phyloP scores from a whole-genome alignment of 352 stramenopile genomes.

The Phytophthora gonapodyides region DNA sequence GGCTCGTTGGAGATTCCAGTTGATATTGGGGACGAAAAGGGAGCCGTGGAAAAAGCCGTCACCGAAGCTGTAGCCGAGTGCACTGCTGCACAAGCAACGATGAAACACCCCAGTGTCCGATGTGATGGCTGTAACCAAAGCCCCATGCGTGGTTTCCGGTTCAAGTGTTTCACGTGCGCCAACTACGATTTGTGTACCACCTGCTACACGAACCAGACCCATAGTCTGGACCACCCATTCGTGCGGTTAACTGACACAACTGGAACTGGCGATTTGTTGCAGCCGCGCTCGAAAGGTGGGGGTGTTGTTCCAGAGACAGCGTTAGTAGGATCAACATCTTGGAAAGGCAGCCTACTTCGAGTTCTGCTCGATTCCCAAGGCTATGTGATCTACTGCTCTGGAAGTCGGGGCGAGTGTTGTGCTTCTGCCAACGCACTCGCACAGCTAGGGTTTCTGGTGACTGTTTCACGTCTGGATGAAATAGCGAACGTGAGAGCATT shows the following conservation, averaged over 20 bases:
- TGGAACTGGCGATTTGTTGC: conserved; percentile 59
- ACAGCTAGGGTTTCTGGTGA: conserved; percentile 45
- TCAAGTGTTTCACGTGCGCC: conserved; percentile 76
- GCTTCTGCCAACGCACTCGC: conserved; percentile 43
- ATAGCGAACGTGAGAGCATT: conserved; percentile 42
- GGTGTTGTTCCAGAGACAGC: conserved; percentile 52
- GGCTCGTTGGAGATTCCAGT: conserved; percentile 38
- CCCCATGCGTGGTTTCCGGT: conserved; percentile 66
- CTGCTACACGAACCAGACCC: conserved; percentile 69
- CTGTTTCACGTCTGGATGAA: conserved; percentile 47
- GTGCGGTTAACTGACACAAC: conserved; percentile 53
- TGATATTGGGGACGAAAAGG: conserved; percentile 23
- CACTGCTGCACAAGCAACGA: conserved; percentile 28
- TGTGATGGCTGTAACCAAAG: conserved; percentile 81
- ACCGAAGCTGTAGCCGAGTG: conserved; percentile 33
- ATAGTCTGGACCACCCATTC: conserved; percentile 74
- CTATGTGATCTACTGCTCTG: conserved; percentile 52
- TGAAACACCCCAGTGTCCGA: conserved; percentile 70
- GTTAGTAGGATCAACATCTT: conserved; percentile 64
- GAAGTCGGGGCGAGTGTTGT: conserved; percentile 42
- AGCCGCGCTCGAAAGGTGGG: conserved; percentile 60
- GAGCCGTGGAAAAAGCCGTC: conserved; percentile 32
- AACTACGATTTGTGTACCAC: conserved; percentile 78
- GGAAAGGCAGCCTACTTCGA: conserved; percentile 62
- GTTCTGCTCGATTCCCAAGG: conserved; percentile 53